Base-by-base conservation (phyloP, 164 flowering plant genomes). In the Cinnamomum chago region DNA sequence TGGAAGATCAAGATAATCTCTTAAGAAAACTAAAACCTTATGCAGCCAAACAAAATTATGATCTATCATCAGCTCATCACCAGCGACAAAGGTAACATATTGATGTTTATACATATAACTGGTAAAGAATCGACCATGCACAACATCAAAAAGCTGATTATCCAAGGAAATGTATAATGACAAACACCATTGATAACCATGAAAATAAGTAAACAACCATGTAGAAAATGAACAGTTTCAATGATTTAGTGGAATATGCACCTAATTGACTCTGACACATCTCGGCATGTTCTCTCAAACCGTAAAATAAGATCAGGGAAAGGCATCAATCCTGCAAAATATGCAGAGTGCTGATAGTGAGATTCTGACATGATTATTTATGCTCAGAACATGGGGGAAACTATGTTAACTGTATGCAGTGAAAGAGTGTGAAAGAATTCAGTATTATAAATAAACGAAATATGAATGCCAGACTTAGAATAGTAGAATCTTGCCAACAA, bases 211-310 rank as follows among this genome's bases (percentile, higher is more conserved):
- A 64, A 64, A 64, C 67, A 64, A 64, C 4, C 33, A 23, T 24
- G 28, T 64, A 64, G 67, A 25, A 64, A 24, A 2, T 24, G 13
- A 9, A 23, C 22, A 13, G 12, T 24, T 22, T 64, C 23, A 64
- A 64, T 22, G 25, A 64, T 22, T 64, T 55, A 67, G 50, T 30
- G 28, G 35, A 67, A 72, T 64, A 72, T 68, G 20, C 60, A 95
- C 99, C 94, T 92, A 35, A 93, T 85, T 20, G 91, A 86, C 77
- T 90, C 92, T 50, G 99, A 92, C 27, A 90, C 92, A 80, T 85
- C 70, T 35, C 99, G 92, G 77, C 98, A 93, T 47, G 88, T 81
- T 60, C 67, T 81, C 84, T 95, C 99, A 78, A 93, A 91, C 66
- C 78, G 85, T 77, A 89, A 79, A 78, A 93, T 91, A 71, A 95